Base-by-base conservation (phyloP, 352 stramenopile species). In the Phytophthora melonis region DNA sequence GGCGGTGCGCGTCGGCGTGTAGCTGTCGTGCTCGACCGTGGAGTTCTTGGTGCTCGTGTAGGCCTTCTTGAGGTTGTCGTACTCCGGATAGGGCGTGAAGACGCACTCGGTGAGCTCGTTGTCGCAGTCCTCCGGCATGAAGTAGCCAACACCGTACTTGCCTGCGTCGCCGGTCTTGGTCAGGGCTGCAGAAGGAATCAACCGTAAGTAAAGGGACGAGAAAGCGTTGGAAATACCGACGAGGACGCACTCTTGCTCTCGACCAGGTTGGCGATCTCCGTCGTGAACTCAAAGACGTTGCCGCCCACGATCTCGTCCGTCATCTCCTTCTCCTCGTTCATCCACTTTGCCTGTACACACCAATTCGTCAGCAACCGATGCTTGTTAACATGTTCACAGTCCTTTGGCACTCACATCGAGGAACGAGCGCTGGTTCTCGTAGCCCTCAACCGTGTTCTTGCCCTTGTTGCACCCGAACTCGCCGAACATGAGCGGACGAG, bases 201-300 rank as follows among this genome's bases (percentile, higher is more conserved):
- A 47, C 8, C 1, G 10, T 55, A 16, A 64, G 58, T 25, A 41
- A 13, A 4, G n/a, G 43, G 4, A 18, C 7, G 16, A 21, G 52
- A 13, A 18, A 30, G 14, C n/a, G 18, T 16, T 25, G 45, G 36
- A 59, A 0, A 39, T 57, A n/a, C 1, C 5, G 9, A 54, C 19
- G 18, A 58, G 3, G 5, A 70, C 71, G 32, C 59, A 82, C 62
- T 78, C 66, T 84, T 82, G 58, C 47, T 78, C 34, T 68, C 59
- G 0, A 70, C 74, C 34, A 89, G 70, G 66, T 94, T 92, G 34
- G 75, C 73, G 47, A 89, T 77, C 52, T 92, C 86, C 5, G 80
- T 90, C 11, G 78, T 83, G 68, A 91, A 95, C 71, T 93, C 86
- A 53, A 93, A 95, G 34, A 91, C 86, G 71, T 91, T 92, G 64